Evolutionary conservation across 2,329 filamentous ascomycete genomes (phyloP).

Genomic region (Sphaerostilbella broomeana): DNA sequence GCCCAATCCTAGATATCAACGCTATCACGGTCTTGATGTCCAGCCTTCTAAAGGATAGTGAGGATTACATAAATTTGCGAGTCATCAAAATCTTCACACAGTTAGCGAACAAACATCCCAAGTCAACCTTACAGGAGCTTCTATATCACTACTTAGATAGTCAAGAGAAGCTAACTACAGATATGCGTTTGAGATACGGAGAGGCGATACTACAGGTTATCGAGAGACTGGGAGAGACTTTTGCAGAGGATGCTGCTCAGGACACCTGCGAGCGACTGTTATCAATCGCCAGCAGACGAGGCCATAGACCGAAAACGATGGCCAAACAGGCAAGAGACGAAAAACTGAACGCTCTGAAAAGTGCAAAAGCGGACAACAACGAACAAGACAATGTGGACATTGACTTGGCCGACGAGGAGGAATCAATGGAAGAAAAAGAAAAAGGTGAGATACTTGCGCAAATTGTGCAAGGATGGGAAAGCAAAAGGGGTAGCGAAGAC

Average conservation of each 20-base stretch:
- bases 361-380: slow-evolving; percentile 30
- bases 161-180: slow-evolving; percentile 50
- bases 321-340: slow-evolving; percentile 47
- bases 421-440: slow-evolving; percentile 36
- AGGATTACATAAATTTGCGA: slow-evolving; percentile 66
- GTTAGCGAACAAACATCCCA: slow-evolving; percentile 55
- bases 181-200: slow-evolving; percentile 61
- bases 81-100: slow-evolving; percentile 59
- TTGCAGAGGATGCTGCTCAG: slow-evolving; percentile 46
- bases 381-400: slow-evolving; percentile 37
- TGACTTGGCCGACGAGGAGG: slow-evolving; percentile 40
- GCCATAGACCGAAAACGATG: slow-evolving; percentile 53
- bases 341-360: slow-evolving; percentile 40
- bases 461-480: slow-evolving; percentile 63
- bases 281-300: slow-evolving; percentile 57
- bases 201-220: slow-evolving; percentile 60
- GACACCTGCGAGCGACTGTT: slow-evolving; percentile 53
- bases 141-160: slow-evolving; percentile 62
- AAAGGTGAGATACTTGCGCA: slow-evolving; percentile 46
- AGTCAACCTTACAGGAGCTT: slow-evolving; percentile 54
- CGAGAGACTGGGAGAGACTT: slow-evolving; percentile 51
- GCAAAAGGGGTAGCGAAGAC: slow-evolving; percentile 60
- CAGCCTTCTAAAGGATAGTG: slow-evolving; percentile 56
- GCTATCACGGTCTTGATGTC: slow-evolving; percentile 57
- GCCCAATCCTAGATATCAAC: slow-evolving; percentile 59